Evolutionary conservation across 768 basidiomycete genomes (phyloP).

Genomic region (Suillus sp.): DNA sequence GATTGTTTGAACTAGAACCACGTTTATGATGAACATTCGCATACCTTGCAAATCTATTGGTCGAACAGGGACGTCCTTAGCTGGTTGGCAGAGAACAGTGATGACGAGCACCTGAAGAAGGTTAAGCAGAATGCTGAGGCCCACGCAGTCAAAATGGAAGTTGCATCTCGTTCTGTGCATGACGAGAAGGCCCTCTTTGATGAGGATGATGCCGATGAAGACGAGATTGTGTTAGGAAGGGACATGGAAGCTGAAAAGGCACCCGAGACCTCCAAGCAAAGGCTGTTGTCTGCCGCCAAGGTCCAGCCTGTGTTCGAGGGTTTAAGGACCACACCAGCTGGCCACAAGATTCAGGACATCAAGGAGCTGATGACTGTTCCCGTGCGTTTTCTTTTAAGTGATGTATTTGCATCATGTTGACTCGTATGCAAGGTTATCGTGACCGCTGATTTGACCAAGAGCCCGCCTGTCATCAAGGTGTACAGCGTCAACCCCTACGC

Average conservation of each 20-base stretch:
- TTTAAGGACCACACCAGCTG: slow-evolving; percentile 64
- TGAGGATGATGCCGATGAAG: slow-evolving; percentile 80
- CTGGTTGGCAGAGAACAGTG: slow-evolving; percentile 93
- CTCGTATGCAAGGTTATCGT: slow-evolving; percentile 72
- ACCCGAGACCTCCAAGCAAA: slow-evolving; percentile 75
- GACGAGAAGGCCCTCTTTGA: slow-evolving; percentile 90
- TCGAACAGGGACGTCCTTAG: slow-evolving; percentile 90
- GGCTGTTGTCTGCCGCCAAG: slow-evolving; percentile 74
- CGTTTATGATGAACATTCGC: slow-evolving; percentile 93
- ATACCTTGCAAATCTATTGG: slow-evolving; percentile 96
- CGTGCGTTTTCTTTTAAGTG: slow-evolving; percentile 48
- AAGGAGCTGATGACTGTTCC: slow-evolving; percentile 92
- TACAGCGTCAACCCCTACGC: slow-evolving; percentile 95
- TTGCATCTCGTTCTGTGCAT: slow-evolving; percentile 79
- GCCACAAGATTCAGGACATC: slow-evolving; percentile 97
- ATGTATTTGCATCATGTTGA: slow-evolving; percentile 14
- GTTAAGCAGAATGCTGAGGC: slow-evolving; percentile 92
- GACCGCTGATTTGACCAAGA: slow-evolving; percentile 93
- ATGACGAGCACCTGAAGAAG: slow-evolving; percentile 94
- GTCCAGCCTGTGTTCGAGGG: slow-evolving; percentile 83
- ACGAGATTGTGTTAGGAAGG: slow-evolving; percentile 79
- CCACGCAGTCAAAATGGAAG: slow-evolving; percentile 90
- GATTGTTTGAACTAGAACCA: slow-evolving; percentile 64
- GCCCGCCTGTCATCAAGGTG: slow-evolving; percentile 95
- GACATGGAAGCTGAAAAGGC: slow-evolving; percentile 41